Percentiles rank a stretch among this genome's conserved stretches.
phyloP scores from a whole-genome alignment of 2,329 filamentous ascomycete genomes.

The Westerdykella aurantiaca region DNA sequence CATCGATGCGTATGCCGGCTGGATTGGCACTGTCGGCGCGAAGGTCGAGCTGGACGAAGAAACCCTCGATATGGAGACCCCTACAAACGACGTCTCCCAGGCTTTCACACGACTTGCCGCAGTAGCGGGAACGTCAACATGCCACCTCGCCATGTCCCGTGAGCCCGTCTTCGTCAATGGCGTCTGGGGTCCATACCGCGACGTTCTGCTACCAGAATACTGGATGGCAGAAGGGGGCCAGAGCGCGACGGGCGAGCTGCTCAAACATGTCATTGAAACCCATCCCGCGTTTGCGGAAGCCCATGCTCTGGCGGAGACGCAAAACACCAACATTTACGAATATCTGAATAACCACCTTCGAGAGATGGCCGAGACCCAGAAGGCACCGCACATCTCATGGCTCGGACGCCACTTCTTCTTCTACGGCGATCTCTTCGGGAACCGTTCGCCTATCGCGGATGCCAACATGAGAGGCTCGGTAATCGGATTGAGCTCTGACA shows the following conservation, averaged over 20 bases:
- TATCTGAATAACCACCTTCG: slow-evolving; percentile 85
- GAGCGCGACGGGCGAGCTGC: slow-evolving; percentile 87
- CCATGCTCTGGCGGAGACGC: slow-evolving; percentile 69
- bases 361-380: slow-evolving; percentile 62
- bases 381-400: slow-evolving; percentile 74
- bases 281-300: slow-evolving; percentile 86
- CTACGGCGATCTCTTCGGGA: slow-evolving; percentile 96
- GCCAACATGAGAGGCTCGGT: slow-evolving; percentile 87
- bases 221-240: slow-evolving; percentile 99
- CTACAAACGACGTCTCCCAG: slow-evolving; percentile 82
- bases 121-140: slow-evolving; percentile 94
- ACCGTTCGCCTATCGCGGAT: slow-evolving; percentile 89
- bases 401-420: slow-evolving; percentile 95
- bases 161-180: slow-evolving; percentile 90
- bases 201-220: slow-evolving; percentile 83
- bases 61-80: slow-evolving; percentile 59
- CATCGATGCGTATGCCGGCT: slow-evolving; percentile 96
- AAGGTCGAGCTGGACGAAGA: slow-evolving; percentile 73
- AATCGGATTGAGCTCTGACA: slow-evolving; percentile 81
- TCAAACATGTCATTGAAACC: slow-evolving; percentile 91
- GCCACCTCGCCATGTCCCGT: slow-evolving; percentile 91
- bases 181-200: slow-evolving; percentile 95
- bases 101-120: slow-evolving; percentile 89
- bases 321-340: slow-evolving; percentile 87
- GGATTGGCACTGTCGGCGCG: slow-evolving; percentile 97